Evolutionary conservation across 768 basidiomycete genomes (phyloP).

Genomic region (Piloderma croceum): DNA sequence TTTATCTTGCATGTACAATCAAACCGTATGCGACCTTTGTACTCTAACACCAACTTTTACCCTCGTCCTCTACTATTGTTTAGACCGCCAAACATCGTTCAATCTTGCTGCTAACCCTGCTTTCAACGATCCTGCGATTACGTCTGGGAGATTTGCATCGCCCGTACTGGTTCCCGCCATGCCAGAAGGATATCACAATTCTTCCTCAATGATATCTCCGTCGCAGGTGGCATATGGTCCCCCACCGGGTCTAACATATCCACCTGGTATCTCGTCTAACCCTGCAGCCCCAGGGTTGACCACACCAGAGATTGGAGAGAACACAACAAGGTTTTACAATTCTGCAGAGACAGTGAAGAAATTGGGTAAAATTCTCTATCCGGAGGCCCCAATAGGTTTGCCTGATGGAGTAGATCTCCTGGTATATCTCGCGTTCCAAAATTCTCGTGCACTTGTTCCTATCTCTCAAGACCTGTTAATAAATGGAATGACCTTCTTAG

Average conservation of each 20-base stretch:
- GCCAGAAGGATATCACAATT: conserved; percentile 6
- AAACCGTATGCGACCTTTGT: too few relatives aligned
- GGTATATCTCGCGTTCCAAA: too few relatives aligned
- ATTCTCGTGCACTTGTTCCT: too few relatives aligned
- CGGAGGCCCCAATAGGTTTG: too few relatives aligned
- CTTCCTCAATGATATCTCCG: conserved; percentile 22
- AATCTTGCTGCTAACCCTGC: conserved; percentile 36
- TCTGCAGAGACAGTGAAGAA: too few relatives aligned
- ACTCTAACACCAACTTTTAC: not conserved
- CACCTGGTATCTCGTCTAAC: conserved; percentile 28
- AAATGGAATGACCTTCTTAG: too few relatives aligned
- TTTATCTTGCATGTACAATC: too few relatives aligned
- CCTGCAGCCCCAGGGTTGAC: conserved; percentile 31
- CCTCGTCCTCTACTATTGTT: conserved; percentile 15
- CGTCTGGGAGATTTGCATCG: conserved; percentile 64
- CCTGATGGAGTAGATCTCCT: too few relatives aligned
- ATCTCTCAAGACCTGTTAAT: too few relatives aligned
- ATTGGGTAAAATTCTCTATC: too few relatives aligned
- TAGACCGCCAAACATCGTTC: conserved; percentile 32
- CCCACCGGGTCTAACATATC: conserved; percentile 60
- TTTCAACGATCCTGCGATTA: conserved; percentile 74
- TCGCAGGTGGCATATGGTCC: conserved; percentile 55
- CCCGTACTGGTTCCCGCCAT: conserved; percentile 27
- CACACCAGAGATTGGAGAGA: too few relatives aligned
- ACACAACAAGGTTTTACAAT: too few relatives aligned